Evolutionary conservation across 129 eudicot genomes (phyloP).

Genomic region (Artemisia argyi): DNA sequence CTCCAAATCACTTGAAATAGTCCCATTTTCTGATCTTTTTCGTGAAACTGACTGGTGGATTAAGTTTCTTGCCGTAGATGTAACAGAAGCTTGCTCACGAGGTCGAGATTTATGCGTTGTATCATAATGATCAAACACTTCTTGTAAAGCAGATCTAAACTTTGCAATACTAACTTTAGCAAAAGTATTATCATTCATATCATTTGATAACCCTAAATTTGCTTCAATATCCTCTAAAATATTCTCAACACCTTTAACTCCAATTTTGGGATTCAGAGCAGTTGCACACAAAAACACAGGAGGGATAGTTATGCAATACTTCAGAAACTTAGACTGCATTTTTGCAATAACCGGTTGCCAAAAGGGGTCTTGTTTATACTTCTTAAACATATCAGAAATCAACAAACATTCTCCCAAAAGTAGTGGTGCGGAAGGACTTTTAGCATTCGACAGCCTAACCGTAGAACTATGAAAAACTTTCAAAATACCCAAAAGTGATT

Average conservation of each 20-base stretch:
- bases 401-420: too few relatives aligned
- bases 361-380: too few relatives aligned
- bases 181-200: not conserved
- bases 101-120: not conserved
- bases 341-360: too few relatives aligned
- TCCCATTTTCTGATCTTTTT: not conserved
- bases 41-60: slow-evolving; percentile 7
- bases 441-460: too few relatives aligned
- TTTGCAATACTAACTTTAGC: not conserved
- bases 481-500: slow-evolving; percentile 5
- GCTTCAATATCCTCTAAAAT: slow-evolving; percentile 1
- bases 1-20: slow-evolving; percentile 12
- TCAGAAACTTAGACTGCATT: too few relatives aligned
- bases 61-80: not conserved
- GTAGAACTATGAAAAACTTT: too few relatives aligned
- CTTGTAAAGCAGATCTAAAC: not conserved
- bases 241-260: too few relatives aligned
- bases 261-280: too few relatives aligned
- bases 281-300: too few relatives aligned
- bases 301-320: too few relatives aligned
- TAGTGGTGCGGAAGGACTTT: too few relatives aligned
- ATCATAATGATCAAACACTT: slow-evolving; percentile 20
- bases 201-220: not conserved
- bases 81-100: not conserved
- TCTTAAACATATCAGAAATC: too few relatives aligned